A percentile compares a stretch with the other conserved stretches of the same genome.
Evolutionary conservation across 176 grass and related monocot genomes (phyloP).

Genomic region (Aegilops bicornis): DNA sequence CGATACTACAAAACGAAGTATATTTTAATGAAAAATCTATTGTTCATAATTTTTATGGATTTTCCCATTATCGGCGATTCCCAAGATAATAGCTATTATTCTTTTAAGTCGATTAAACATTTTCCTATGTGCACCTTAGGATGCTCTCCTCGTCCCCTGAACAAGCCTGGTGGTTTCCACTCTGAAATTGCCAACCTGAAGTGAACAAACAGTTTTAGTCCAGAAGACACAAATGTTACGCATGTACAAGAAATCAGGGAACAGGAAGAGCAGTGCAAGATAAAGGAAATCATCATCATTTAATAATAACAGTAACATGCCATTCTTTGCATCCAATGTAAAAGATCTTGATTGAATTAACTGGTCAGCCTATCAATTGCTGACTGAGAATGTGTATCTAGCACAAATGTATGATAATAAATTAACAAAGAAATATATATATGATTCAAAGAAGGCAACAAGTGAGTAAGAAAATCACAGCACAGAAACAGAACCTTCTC

Average conservation of each 20-base stretch:
- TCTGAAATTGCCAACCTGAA: slow-evolving; percentile 98
- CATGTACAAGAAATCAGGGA: neutral
- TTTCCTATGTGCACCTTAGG: slow-evolving; percentile 74
- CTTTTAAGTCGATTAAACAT: too few species aligned
- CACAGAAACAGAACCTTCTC: slow-evolving; percentile 70
- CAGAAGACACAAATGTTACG: neutral
- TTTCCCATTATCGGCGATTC: too few species aligned
- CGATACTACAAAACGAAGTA: too few species aligned
- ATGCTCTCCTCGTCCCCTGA: slow-evolving; percentile 98
- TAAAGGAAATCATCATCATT: neutral
- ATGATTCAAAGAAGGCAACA: neutral
- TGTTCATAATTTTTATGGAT: too few species aligned
- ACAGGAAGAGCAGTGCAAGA: neutral
- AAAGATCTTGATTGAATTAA: slow-evolving; percentile 23
- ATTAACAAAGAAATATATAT: slow-evolving; percentile 22
- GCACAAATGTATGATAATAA: neutral
- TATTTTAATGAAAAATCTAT: too few species aligned
- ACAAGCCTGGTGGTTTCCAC: slow-evolving; percentile 96
- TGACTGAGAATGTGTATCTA: slow-evolving; percentile 5
- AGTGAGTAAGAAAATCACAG: neutral
- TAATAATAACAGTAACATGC: neutral
- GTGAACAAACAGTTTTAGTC: slow-evolving; percentile 32
- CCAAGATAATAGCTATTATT: too few species aligned
- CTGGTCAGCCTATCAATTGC: neutral
- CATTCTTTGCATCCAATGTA: neutral